phyloP scores from a whole-genome alignment of 2,329 filamentous ascomycete species.

The Paracamarosporium sp. region DNA sequence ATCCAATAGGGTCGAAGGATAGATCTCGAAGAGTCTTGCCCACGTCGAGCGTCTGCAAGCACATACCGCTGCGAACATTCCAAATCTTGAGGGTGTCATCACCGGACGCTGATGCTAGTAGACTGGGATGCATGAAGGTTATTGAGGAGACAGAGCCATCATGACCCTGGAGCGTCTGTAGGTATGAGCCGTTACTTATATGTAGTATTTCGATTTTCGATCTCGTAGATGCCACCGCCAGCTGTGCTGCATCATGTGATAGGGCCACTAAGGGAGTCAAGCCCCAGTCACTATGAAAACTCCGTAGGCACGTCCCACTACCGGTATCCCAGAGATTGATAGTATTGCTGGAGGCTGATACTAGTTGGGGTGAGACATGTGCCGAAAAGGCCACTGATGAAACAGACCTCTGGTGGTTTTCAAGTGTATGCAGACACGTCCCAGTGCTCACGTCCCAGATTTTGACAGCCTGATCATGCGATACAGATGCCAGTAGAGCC shows the following conservation, averaged over 20 bases:
- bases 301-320: neutral
- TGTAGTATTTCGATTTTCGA: neutral
- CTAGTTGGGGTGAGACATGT: neutral
- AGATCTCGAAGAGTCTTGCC: neutral
- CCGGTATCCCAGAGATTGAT: neutral
- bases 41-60: neutral
- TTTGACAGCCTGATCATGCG: neutral
- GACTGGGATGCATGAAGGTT: constrained; percentile 9
- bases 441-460: neutral
- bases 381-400: neutral
- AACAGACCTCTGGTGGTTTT: neutral
- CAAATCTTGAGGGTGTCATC: neutral
- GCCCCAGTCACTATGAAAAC: neutral
- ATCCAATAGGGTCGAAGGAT: neutral
- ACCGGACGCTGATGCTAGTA: neutral
- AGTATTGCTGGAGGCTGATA: neutral
- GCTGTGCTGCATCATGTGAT: neutral
- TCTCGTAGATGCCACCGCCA: neutral
- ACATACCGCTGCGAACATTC: neutral
- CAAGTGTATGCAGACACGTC: neutral
- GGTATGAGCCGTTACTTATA: constrained; percentile 1
- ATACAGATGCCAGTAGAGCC: neutral
- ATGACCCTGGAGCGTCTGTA: constrained; percentile 16
- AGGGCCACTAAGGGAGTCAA: neutral
- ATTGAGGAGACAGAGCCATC: neutral